Conservation (phyloP, 2,329 filamentous ascomycete genomes). For the Botrytis aclada region DNA sequence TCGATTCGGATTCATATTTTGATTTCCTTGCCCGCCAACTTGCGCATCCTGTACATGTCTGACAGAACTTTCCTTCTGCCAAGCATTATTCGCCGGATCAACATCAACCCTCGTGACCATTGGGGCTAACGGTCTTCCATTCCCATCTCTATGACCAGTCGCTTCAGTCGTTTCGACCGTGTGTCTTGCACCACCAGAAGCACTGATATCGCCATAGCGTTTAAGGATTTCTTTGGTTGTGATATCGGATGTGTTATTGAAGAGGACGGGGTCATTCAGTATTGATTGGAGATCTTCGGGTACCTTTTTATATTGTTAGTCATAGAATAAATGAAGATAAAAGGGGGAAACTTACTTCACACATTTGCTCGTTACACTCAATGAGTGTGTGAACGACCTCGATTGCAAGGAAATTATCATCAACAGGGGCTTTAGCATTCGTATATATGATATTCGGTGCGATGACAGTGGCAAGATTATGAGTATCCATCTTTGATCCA, state of each 20-base stretch:
- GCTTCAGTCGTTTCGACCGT: slow-evolving; percentile 56
- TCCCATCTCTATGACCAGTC: slow-evolving; percentile 49
- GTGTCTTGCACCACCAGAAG: slow-evolving; percentile 52
- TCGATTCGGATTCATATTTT: slow-evolving; percentile 50
- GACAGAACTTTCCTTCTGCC: slow-evolving; percentile 81
- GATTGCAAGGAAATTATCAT: slow-evolving; percentile 91
- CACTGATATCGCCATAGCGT: slow-evolving; percentile 76
- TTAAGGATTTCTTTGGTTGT: slow-evolving; percentile 97
- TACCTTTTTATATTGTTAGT: slow-evolving; percentile 56
- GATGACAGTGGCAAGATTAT: slow-evolving; percentile 96
- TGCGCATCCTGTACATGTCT: slow-evolving; percentile 68
- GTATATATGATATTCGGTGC: slow-evolving; percentile 91
- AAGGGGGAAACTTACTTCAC: slow-evolving; percentile 65
- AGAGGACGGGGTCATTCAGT: slow-evolving; percentile 77
- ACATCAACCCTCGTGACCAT: slow-evolving; percentile 73
- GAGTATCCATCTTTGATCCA: slow-evolving; percentile 98
- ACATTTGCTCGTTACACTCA: slow-evolving; percentile 92
- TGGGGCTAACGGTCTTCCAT: slow-evolving; percentile 46
- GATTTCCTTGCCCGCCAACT: slow-evolving; percentile 30
- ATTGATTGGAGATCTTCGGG: slow-evolving; percentile 88
- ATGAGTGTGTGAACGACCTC: slow-evolving; percentile 90
- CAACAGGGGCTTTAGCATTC: slow-evolving; percentile 62
- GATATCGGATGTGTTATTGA: slow-evolving; percentile 78
- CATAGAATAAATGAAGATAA: slow-evolving; percentile 25
- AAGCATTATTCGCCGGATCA: slow-evolving; percentile 72